Conservation (phyloP, 1,284 basidiomycete genomes). For the Puccinia brachypodii region DNA sequence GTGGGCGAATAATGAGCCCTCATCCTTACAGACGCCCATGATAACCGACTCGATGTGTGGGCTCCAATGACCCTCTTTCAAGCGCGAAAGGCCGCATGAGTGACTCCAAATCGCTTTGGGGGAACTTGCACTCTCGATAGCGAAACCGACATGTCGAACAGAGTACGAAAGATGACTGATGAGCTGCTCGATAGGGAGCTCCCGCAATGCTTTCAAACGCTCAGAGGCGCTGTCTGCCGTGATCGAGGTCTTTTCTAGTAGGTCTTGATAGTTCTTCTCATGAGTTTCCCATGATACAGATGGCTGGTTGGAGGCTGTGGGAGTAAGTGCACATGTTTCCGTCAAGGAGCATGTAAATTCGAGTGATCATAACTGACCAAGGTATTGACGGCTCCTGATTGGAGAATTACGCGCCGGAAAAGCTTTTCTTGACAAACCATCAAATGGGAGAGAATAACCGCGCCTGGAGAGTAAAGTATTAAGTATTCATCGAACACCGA, state of each 20-base stretch:
- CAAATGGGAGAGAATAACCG: constrained; percentile 10
- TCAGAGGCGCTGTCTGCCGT: background rate
- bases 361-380: background rate
- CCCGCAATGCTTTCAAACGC: constrained; percentile 14
- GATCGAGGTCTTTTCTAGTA: constrained; percentile 2
- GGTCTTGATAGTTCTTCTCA: background rate
- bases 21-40: constrained; percentile 20
- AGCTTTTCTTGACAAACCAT: constrained; percentile 28
- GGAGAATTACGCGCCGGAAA: constrained; percentile 36
- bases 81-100: background rate
- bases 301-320: background rate
- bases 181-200: background rate
- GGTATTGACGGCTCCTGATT: constrained; percentile 29
- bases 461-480: background rate
- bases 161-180: background rate
- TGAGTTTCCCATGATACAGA: background rate
- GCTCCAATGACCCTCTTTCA: constrained; percentile 13
- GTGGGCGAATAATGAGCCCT: constrained; percentile 12
- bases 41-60: constrained; percentile 28
- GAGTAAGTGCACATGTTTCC: background rate
- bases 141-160: background rate
- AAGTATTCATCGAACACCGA: background rate
- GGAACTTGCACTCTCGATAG: background rate
- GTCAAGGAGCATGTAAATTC: background rate
- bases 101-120: constrained; percentile 26